Conservation (phyloP, 495 filamentous ascomycete genomes). For the Annulohypoxylon nitens region DNA sequence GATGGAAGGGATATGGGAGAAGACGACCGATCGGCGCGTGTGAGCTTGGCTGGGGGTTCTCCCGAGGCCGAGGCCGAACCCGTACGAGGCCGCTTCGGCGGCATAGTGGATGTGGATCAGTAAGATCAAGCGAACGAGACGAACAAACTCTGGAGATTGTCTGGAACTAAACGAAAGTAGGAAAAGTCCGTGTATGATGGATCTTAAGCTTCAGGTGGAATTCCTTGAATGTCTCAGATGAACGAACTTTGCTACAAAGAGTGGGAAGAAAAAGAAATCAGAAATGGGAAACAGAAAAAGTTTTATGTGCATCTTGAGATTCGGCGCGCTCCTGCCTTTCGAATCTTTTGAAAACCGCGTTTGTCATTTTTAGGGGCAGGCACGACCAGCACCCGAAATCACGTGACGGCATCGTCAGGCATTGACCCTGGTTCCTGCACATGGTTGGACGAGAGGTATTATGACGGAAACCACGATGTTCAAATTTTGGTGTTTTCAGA, state of each 20-base stretch:
- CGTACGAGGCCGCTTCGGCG: constrained; percentile 23
- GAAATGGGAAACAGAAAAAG: constrained; percentile 1
- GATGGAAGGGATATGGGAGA: constrained; percentile 15
- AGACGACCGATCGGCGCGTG: constrained; percentile 45
- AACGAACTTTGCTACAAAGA: background rate
- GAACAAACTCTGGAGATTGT: background rate
- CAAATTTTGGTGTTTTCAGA: background rate
- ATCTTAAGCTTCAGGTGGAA: background rate
- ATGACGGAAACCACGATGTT: background rate
- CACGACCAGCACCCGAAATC: constrained; percentile 21
- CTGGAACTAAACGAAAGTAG: background rate
- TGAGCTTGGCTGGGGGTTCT: constrained; percentile 30
- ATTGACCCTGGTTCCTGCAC: background rate
- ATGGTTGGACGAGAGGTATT: constrained; percentile 1
- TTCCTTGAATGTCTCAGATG: background rate
- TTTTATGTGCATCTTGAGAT: background rate
- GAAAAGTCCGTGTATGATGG: background rate
- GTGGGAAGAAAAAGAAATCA: background rate
- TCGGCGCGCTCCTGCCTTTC: constrained; percentile 20
- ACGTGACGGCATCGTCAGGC: constrained; percentile 22
- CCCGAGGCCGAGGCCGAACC: background rate
- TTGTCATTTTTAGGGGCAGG: background rate
- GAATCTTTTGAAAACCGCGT: constrained; percentile 12
- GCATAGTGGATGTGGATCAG: constrained; percentile 22
- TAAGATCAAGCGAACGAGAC: background rate